Conservation (phyloP, 139 green algal species). For the Coelastrella sp. region DNA sequence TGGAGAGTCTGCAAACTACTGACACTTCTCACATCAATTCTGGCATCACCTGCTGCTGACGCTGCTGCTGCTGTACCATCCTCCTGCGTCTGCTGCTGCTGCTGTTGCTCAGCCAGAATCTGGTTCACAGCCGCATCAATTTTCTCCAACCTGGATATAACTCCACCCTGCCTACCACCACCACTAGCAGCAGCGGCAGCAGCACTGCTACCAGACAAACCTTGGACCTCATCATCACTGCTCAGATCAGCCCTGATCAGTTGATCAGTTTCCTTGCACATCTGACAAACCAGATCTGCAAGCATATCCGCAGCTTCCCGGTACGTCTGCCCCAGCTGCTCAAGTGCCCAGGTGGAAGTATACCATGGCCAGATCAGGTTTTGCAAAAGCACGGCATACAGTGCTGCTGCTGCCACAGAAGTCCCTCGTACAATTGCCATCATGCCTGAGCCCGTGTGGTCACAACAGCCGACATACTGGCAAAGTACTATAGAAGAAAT, state of each 20-base stretch:
- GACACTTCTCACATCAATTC: too few relatives aligned
- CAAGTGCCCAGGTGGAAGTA: constrained; percentile 30
- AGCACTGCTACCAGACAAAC: neutral
- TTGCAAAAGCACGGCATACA: constrained; percentile 19
- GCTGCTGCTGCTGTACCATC: neutral
- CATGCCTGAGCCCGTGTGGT: neutral
- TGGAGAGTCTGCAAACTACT: neutral
- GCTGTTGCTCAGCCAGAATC: neutral
- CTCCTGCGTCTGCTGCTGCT: neutral
- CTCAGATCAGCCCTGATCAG: neutral
- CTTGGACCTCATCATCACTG: neutral
- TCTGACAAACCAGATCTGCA: constrained; percentile 16
- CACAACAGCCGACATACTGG: constrained; percentile 29
- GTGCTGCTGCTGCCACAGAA: neutral
- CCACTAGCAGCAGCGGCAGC: neutral
- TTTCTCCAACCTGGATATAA: too few relatives aligned
- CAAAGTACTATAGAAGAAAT: constrained; percentile 29
- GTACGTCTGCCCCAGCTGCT: constrained; percentile 27
- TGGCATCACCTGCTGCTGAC: neutral
- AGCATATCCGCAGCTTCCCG: constrained; percentile 19
- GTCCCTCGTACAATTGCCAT: constrained; percentile 12
- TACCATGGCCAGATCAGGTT: constrained; percentile 31
- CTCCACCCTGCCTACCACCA: too few relatives aligned
- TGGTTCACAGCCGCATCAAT: too few relatives aligned
- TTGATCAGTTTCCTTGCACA: neutral